Evolutionary conservation across 129 eudicot genomes (phyloP).

Genomic region (Scalesia atractyloides): DNA sequence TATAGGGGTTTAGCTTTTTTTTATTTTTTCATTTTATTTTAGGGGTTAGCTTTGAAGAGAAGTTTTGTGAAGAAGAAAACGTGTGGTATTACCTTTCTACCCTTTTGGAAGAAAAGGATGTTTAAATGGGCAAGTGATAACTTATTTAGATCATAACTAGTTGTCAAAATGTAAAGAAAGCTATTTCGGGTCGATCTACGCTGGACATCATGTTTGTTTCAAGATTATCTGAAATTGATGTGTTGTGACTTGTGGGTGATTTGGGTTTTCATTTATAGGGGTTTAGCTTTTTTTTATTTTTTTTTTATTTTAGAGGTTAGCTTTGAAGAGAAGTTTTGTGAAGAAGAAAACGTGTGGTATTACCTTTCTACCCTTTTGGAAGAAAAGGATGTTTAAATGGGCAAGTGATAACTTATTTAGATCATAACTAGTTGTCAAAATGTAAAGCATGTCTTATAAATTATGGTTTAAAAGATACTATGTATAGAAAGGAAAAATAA

Average conservation of each 20-base stretch:
- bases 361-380: conserved; percentile 35
- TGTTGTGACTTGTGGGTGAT: neutral
- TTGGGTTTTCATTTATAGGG: conserved; percentile 25
- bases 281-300: neutral
- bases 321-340: conserved; percentile 35
- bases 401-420: neutral
- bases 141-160: neutral
- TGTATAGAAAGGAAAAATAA: neutral
- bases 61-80: conserved; percentile 38
- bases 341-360: conserved; percentile 38
- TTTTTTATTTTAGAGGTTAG: conserved; percentile 1
- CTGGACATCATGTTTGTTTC: conserved; percentile 27
- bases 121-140: neutral
- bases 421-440: neutral
- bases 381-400: conserved; percentile 20
- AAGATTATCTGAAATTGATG: neutral
- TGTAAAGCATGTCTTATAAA: neutral
- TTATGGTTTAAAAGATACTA: neutral
- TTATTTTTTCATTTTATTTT: neutral
- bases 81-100: conserved; percentile 36
- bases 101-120: conserved; percentile 35
- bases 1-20: conserved; percentile 26
- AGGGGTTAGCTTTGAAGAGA: conserved; percentile 26
- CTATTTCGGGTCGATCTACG: conserved; percentile 64
- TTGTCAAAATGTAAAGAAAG: conserved; percentile 42